Base-by-base conservation (phyloP, 352 stramenopile genomes). In the Aphanomyces stellatus region DNA sequence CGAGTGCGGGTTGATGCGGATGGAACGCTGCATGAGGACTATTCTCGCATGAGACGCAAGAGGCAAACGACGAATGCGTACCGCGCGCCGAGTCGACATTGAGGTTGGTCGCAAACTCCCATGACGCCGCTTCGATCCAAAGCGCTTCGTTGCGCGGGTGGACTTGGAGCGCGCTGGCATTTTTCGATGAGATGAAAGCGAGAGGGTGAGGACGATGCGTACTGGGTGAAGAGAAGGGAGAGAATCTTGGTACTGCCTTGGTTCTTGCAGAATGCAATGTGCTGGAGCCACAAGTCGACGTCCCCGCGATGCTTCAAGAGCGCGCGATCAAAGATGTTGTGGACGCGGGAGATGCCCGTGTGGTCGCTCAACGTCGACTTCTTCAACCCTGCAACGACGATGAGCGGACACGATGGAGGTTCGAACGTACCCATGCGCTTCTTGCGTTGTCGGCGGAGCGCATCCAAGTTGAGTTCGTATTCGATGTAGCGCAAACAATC, bases 401-500 rank as follows among this genome's bases (percentile, higher is more conserved):
- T 30, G n/a, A n/a, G 42, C 35, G 3, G 59, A 31, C 11, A 35
- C 22, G 19, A 30, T 53, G 10, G 4, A 53, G 24, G 10, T 30
- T 25, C 27, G 8, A 61, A 25, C 27, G 49, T 72, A 72, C 57
- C 79, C 15, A 84, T 69, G 2, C 86, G 84, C 43, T 85, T 74
- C 70, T 96, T 97, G 53, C 90, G 85, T 53, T 89, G 82, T 30
- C 77, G 80, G 5, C 90, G 85, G 33, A 98, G 76, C 33, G 85
- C 86, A 35, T 98, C 90, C 53, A 98, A 72, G 71, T 96, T 95
- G 27, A 97, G 72, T 72, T 98, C 91, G 77, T 97, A 96, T 74
- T 96, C 88, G 53, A 96, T 91, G 76, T 97, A 98, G 40, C 91
- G 88, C 74, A 98, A 83, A 27, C 76, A 95, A 74, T 98, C 91